A percentile compares a stretch with the other conserved stretches of the same genome.
These are phyloP conservation scores for Leucocoprinus sp. DNA, from an alignment of 768 basidiomycete species.

Conservation along the genomic window DNA sequence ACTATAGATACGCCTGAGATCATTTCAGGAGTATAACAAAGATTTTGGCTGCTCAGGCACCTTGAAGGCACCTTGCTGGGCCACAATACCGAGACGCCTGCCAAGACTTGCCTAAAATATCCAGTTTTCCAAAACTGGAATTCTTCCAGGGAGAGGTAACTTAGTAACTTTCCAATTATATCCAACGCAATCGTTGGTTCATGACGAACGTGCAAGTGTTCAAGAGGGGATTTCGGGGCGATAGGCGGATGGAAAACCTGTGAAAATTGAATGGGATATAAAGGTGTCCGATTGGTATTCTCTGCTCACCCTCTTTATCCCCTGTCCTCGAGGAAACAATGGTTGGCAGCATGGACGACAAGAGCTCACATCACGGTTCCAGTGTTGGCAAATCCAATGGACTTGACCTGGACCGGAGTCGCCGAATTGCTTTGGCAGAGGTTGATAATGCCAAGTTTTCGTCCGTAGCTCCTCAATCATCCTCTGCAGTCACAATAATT, in stretches of 20 bases:
- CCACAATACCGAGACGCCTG: too few species aligned
- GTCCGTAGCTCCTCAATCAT: slow-evolving; percentile 31
- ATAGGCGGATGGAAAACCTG: neutral
- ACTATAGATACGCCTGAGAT: too few species aligned
- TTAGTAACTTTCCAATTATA: slow-evolving; percentile 3
- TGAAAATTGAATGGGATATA: neutral
- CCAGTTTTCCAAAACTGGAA: too few species aligned
- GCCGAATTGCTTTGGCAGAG: slow-evolving; percentile 75
- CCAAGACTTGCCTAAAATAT: too few species aligned
- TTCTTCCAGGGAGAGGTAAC: too few species aligned
- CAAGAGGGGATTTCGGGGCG: neutral
- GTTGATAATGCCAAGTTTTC: slow-evolving; percentile 83
- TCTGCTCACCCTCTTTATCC: slow-evolving; percentile 1
- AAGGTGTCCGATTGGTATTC: neutral
- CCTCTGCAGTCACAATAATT: neutral
- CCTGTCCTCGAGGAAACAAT: slow-evolving; percentile 1
- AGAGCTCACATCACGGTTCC: slow-evolving; percentile 27
- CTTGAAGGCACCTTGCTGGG: too few species aligned
- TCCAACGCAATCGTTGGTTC: neutral
- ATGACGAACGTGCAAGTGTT: slow-evolving; percentile 4
- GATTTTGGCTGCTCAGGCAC: too few species aligned
- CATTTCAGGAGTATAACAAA: too few species aligned
- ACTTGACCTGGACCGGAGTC: slow-evolving; percentile 55
- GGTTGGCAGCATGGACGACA: slow-evolving; percentile 26
- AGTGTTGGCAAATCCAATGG: slow-evolving; percentile 19